Evolutionary conservation across 768 basidiomycete genomes (phyloP).

Genomic region (Dacryopinax spathularia): DNA sequence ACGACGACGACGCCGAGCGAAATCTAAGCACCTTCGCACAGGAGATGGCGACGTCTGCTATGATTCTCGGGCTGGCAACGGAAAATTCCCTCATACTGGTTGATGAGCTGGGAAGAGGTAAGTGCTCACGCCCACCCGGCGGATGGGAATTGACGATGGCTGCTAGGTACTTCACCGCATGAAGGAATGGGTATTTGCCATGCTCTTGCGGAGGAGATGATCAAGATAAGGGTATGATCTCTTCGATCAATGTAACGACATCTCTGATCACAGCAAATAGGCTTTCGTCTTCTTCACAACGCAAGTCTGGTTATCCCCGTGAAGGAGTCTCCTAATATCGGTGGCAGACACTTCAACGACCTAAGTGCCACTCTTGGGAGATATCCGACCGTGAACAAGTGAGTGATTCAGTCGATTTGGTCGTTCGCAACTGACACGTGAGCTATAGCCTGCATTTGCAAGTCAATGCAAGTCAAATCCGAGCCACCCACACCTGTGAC

Average conservation of each 20-base stretch:
- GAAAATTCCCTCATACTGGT: slow-evolving; percentile 62
- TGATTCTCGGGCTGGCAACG: slow-evolving; percentile 74
- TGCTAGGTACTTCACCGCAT: slow-evolving; percentile 42
- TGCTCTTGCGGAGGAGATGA: slow-evolving; percentile 31
- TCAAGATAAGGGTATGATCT: slow-evolving; percentile 48
- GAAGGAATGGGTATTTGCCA: slow-evolving; percentile 30
- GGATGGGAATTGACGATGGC: slow-evolving; percentile 23
- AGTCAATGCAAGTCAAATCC: slow-evolving; percentile 42
- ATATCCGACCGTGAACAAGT: slow-evolving; percentile 73
- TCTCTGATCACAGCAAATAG: no score
- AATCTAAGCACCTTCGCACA: slow-evolving; percentile 86
- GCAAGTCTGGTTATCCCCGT: slow-evolving; percentile 26
- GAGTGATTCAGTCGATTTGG: slow-evolving; percentile 17
- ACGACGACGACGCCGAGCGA: slow-evolving; percentile 85
- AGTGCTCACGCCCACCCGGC: slow-evolving; percentile 62
- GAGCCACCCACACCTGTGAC: no score
- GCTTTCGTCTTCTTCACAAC: slow-evolving; percentile 85
- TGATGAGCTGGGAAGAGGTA: slow-evolving; percentile 89
- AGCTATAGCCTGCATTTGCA: slow-evolving; percentile 18
- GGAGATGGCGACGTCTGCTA: slow-evolving; percentile 84
- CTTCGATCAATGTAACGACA: background rate
- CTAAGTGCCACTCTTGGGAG: slow-evolving; percentile 59
- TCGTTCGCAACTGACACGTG: no score
- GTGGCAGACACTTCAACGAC: slow-evolving; percentile 60
- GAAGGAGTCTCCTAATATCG: background rate